Percentiles rank a stretch among this genome's conserved stretches.
These are phyloP conservation scores for Lophiostoma macrostomum DNA, from an alignment of 495 filamentous ascomycete species.

Conservation along the genomic window DNA sequence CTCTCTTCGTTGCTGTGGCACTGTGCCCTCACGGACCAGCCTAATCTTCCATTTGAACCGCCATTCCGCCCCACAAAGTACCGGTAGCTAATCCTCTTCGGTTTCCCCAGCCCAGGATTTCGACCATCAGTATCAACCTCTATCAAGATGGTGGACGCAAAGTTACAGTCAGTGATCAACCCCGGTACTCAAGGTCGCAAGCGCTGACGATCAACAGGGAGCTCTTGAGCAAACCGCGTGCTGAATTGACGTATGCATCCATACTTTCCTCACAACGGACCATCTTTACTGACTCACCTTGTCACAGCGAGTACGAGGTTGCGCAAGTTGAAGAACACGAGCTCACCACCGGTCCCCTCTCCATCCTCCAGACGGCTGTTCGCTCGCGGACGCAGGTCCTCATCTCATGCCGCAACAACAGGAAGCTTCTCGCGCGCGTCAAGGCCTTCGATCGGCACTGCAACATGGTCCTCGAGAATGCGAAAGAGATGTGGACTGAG, in stretches of 20 bases:
- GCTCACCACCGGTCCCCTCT: constrained; percentile 80
- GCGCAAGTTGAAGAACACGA: constrained; percentile 85
- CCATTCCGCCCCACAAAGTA: neutral
- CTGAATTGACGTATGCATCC: constrained; percentile 70
- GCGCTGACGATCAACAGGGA: constrained; percentile 55
- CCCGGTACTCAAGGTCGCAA: neutral
- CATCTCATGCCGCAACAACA: constrained; percentile 85
- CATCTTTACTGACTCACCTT: too few relatives aligned
- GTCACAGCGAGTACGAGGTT: constrained; percentile 86
- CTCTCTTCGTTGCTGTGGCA: constrained; percentile 18
- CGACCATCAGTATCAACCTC: constrained; percentile 25
- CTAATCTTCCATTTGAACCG: neutral
- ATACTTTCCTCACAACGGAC: too few relatives aligned
- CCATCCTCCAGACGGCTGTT: constrained; percentile 89
- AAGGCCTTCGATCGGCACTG: constrained; percentile 93
- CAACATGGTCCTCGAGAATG: constrained; percentile 97
- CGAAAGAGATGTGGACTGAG: constrained; percentile 99
- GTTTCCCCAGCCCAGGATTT: neutral
- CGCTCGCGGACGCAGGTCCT: constrained; percentile 84
- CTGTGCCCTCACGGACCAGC: too few relatives aligned
- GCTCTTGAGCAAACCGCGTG: constrained; percentile 73
- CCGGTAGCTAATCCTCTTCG: neutral
- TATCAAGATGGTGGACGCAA: constrained; percentile 64
- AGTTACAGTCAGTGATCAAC: constrained; percentile 64
- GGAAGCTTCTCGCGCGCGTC: constrained; percentile 75